A percentile compares a stretch with the other conserved stretches of the same genome.
These are phyloP conservation scores for Monilinia aucupariae DNA, from an alignment of 2,329 filamentous ascomycete genomes.

Conservation along the genomic window DNA sequence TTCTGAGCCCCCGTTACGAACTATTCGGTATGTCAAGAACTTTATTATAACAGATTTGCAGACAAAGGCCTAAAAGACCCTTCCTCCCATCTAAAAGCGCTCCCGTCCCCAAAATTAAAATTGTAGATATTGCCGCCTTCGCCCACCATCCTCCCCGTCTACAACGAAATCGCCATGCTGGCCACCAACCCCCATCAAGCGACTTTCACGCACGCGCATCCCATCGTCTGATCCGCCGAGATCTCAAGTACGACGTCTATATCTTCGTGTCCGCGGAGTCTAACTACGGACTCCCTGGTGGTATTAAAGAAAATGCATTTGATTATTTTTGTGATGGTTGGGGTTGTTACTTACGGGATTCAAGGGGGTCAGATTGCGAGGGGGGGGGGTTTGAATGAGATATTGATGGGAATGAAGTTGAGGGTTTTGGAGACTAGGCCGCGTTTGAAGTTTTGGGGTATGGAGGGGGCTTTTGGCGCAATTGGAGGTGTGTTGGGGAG, in stretches of 20 bases:
- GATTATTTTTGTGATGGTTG: slow-evolving; percentile 52
- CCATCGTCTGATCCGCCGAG: slow-evolving; percentile 40
- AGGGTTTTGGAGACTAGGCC: slow-evolving; percentile 33
- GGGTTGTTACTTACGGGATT: slow-evolving; percentile 50
- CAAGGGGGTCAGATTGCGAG: slow-evolving; percentile 37
- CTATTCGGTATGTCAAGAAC: neutral
- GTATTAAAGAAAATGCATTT: slow-evolving; percentile 55
- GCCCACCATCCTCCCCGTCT: neutral
- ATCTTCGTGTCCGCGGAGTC: slow-evolving; percentile 49
- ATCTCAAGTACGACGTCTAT: slow-evolving; percentile 43
- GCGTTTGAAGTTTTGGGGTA: slow-evolving; percentile 28
- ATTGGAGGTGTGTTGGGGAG: neutral
- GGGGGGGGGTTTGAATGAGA: slow-evolving; percentile 31
- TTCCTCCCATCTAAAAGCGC: slow-evolving; percentile 18
- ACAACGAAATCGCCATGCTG: slow-evolving; percentile 36
- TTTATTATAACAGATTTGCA: neutral
- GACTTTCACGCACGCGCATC: slow-evolving; percentile 37
- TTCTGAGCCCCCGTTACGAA: neutral
- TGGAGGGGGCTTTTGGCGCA: slow-evolving; percentile 4
- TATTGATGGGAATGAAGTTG: slow-evolving; percentile 33
- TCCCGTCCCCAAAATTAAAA: slow-evolving; percentile 35
- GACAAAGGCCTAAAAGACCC: neutral
- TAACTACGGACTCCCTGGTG: slow-evolving; percentile 49
- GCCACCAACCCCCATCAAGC: slow-evolving; percentile 28
- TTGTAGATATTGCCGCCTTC: slow-evolving; percentile 39